These are phyloP conservation scores for Dactylellina haptotyla DNA, from an alignment of 2,329 filamentous ascomycete genomes.

Conservation along the genomic window DNA sequence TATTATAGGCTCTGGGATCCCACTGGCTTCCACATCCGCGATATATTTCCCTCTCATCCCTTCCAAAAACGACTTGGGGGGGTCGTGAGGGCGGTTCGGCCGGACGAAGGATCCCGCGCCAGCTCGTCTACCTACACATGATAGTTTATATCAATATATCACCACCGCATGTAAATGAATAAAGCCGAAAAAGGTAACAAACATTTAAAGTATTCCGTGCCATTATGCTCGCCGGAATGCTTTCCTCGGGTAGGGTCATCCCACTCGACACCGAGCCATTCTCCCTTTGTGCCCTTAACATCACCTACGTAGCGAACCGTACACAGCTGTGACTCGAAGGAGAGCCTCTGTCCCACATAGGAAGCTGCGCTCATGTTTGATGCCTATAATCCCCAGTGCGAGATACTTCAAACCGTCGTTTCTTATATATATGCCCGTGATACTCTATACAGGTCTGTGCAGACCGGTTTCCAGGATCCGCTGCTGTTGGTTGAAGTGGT, in stretches of 20 bases:
- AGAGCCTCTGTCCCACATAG: slow-evolving; percentile 78
- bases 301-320: slow-evolving; percentile 85
- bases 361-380: slow-evolving; percentile 59
- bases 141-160: slow-evolving; percentile 51
- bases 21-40: slow-evolving; percentile 59
- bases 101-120: slow-evolving; percentile 89
- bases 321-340: slow-evolving; percentile 79
- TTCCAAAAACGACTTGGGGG: slow-evolving; percentile 76
- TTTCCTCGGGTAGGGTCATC: slow-evolving; percentile 87
- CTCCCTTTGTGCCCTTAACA: slow-evolving; percentile 78
- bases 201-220: slow-evolving; percentile 85
- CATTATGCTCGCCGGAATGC: slow-evolving; percentile 85
- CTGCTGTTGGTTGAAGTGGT: slow-evolving; percentile 14
- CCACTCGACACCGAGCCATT: slow-evolving; percentile 97
- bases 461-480: slow-evolving; percentile 21
- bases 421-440: too few relatives aligned
- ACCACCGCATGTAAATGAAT: too few relatives aligned
- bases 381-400: too few relatives aligned
- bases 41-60: slow-evolving; percentile 88
- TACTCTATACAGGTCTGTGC: too few relatives aligned
- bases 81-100: slow-evolving; percentile 75
- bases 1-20: slow-evolving; percentile 69
- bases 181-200: too few relatives aligned
- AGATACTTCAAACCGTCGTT: too few relatives aligned
- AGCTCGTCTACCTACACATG: slow-evolving; percentile 68